Base-by-base conservation (phyloP, 306 rosid genomes). In the Prunus mira region DNA sequence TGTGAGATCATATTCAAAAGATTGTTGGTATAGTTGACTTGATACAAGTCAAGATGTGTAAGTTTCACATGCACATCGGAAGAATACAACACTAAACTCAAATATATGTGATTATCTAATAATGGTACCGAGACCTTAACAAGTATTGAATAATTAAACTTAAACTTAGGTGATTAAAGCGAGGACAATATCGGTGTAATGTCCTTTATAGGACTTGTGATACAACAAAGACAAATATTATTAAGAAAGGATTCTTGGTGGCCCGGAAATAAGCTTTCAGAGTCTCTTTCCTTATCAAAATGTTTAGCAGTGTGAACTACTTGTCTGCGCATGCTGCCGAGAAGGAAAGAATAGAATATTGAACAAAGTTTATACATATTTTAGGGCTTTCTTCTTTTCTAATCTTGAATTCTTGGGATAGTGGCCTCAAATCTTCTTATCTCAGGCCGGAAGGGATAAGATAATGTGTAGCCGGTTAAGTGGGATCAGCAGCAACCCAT, bases 291-390 rank as follows among this genome's bases (percentile, higher is more conserved):
- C 64, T 24, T 43, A 4, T 78, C 18, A 30, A 41, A 38, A 38
- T 22, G 38, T 34, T 84, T 79, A 74, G 80, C 70, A 65, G 30
- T 67, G 86, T 68, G 80, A 82, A 65, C 82, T 71, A 75, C 80
- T 84, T 6, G 19, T 28, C 27, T 81, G 69, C 8, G 84, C 64
- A 74, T 77, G 82, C 65, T 46, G 41, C 41, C 12, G 45, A 15
- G 43, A 83, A 72, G 47, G 75, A 69, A 80, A 74, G 86, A 82
- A 87, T 79, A 79, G 88, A 87, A 87, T 82, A 76, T 84, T 71
- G 75, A 65, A 61, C 60, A 34, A 63, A 67, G 25, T 67, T 7
- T 62, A 47, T 80, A 58, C 71, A 60, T 20, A 19, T 54, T 25
- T 14, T 79, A 19, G 41, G 56, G 10, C 65, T 62, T 65, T 75